These are phyloP conservation scores for Soucietia sequanensis DNA, from an alignment of 805 yeast genomes.

Conservation along the genomic window DNA sequence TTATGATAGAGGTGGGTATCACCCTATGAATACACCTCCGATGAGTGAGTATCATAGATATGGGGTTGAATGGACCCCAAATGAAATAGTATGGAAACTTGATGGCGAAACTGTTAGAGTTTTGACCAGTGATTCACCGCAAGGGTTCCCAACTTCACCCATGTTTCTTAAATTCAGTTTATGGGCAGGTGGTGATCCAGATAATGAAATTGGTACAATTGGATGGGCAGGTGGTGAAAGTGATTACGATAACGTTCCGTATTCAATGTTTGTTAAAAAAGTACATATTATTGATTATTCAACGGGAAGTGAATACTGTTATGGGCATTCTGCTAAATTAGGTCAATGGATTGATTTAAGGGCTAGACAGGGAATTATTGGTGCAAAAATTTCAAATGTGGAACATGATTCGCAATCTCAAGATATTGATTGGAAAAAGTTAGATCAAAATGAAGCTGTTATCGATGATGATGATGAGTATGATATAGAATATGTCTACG, in stretches of 20 bases:
- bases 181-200: conserved; percentile 44
- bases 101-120: conserved; percentile 27
- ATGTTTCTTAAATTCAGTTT: conserved; percentile 34
- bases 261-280: conserved; percentile 26
- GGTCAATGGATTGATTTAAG: conserved; percentile 15
- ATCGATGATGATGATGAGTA: background rate
- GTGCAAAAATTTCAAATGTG: no score
- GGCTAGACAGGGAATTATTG: conserved; percentile 11
- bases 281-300: conserved; percentile 26
- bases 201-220: conserved; percentile 34
- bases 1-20: conserved; percentile 36
- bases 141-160: conserved; percentile 37
- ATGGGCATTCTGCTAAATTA: conserved; percentile 18
- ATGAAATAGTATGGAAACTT: conserved; percentile 26
- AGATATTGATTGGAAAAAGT: no score
- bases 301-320: conserved; percentile 25
- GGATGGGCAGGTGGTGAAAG: conserved; percentile 42
- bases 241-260: conserved; percentile 30
- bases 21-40: conserved; percentile 22
- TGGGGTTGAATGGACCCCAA: conserved; percentile 38
- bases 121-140: conserved; percentile 14
- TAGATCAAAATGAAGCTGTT: conserved; percentile 2
- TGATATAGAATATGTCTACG: background rate
- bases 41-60: conserved; percentile 23
- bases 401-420: no score